Percentiles rank a stretch among this genome's conserved stretches.
phyloP scores from a whole-genome alignment of 2,329 filamentous ascomycete species.

The Hymenoscyphus infarciens region DNA sequence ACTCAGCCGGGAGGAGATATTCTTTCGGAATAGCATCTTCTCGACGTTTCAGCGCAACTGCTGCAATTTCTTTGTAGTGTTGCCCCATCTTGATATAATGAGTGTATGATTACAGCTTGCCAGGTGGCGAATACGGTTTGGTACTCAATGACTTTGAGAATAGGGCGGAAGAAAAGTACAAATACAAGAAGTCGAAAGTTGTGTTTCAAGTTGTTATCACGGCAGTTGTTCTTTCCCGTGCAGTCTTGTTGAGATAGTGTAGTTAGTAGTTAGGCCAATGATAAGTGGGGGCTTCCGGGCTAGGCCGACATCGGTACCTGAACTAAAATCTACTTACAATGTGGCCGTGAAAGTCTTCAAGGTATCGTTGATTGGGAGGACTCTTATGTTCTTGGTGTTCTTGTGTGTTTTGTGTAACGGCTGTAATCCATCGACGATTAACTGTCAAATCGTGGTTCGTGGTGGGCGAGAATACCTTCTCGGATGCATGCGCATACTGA shows the following conservation, averaged over 20 bases:
- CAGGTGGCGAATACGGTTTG: neutral
- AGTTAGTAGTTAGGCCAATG: neutral
- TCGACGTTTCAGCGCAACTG: slow-evolving; percentile 36
- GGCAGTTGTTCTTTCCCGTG: neutral
- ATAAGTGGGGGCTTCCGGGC: slow-evolving; percentile 2
- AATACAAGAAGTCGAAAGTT: neutral
- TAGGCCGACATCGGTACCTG: neutral
- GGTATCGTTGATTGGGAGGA: too few relatives aligned
- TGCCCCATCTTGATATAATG: slow-evolving; percentile 29
- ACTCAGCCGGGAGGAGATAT: slow-evolving; percentile 28
- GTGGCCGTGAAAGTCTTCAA: neutral
- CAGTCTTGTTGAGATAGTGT: too few relatives aligned
- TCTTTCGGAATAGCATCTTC: slow-evolving; percentile 34
- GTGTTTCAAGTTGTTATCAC: neutral
- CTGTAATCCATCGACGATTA: neutral
- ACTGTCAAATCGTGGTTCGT: neutral
- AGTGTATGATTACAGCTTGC: neutral
- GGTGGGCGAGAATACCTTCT: too few relatives aligned
- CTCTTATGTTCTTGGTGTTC: neutral
- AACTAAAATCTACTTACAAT: neutral
- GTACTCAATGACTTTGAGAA: neutral
- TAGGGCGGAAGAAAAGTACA: neutral
- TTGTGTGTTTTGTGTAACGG: neutral
- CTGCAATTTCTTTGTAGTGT: slow-evolving; percentile 38
- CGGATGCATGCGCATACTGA: too few relatives aligned